A percentile compares a stretch with the other conserved stretches of the same genome.
phyloP scores from a whole-genome alignment of 2,329 filamentous ascomycete genomes.

The Leptographium radiaticola region DNA sequence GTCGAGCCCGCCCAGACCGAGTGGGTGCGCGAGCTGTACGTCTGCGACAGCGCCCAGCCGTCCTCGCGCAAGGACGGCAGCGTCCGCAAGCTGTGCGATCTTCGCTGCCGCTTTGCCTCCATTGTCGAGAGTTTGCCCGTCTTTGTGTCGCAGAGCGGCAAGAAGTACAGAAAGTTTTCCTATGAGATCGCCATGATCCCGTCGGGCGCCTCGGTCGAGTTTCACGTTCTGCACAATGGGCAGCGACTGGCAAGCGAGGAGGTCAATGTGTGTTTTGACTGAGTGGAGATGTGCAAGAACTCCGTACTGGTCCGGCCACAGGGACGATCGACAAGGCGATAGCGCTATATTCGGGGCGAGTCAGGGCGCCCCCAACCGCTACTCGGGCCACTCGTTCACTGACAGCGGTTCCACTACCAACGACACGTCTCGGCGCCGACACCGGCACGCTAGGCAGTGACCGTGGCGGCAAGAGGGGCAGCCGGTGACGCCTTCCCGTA shows the following conservation, averaged over 20 bases:
- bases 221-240: conserved; percentile 4
- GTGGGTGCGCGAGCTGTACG: conserved; percentile 7
- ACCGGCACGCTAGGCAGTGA: no score
- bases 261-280: conserved; percentile 6
- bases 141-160: conserved; percentile 4
- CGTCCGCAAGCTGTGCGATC: conserved; percentile 6
- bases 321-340: no score
- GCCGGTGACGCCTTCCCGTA: no score
- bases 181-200: conserved; percentile 9
- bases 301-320: no score
- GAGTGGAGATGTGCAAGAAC: neutral
- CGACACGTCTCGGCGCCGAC: no score
- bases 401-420: no score
- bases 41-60: conserved; percentile 4
- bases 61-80: conserved; percentile 3
- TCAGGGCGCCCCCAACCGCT: no score
- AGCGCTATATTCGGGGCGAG: no score
- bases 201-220: conserved; percentile 6
- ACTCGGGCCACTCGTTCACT: no score
- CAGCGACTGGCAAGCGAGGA: conserved; percentile 3
- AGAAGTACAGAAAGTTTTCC: conserved; percentile 1
- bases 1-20: conserved; percentile 2
- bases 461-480: no score
- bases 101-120: conserved; percentile 6
- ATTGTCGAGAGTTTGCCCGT: conserved; percentile 6